Evolutionary conservation across 2,329 filamentous ascomycete species (phyloP).

Genomic region (Ramichloridium luteum): DNA sequence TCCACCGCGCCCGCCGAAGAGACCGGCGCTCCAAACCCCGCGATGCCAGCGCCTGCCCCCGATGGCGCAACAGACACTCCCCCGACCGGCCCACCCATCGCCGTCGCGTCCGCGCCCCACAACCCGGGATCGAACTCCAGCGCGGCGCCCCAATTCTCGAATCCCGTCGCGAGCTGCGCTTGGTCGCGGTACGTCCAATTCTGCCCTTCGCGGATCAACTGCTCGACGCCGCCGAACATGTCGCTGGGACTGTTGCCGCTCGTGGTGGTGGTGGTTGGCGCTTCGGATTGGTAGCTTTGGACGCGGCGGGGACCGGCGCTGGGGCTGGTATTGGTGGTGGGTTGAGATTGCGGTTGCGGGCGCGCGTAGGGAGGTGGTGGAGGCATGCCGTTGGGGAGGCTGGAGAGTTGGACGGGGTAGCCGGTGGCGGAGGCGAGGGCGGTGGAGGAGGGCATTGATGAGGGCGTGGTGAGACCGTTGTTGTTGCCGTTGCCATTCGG

Average conservation of each 20-base stretch:
- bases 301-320: not conserved
- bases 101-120: not conserved
- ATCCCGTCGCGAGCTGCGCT: constrained; percentile 45
- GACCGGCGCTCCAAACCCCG: not conserved
- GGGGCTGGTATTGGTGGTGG: not conserved
- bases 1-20: not conserved
- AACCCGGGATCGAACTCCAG: not conserved
- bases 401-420: no score
- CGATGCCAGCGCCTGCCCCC: not conserved
- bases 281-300: not conserved
- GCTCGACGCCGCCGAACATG: constrained; percentile 48
- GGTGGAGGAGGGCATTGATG: no score
- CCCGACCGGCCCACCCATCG: not conserved
- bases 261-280: constrained; percentile 2
- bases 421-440: not conserved
- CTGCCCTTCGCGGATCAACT: constrained; percentile 49
- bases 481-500: not conserved
- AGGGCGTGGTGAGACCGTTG: no score
- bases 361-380: not conserved
- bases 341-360: constrained; percentile 1
- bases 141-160: constrained; percentile 46
- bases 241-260: constrained; percentile 34
- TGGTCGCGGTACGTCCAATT: constrained; percentile 52
- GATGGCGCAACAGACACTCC: not conserved
- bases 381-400: not conserved